Evolutionary conservation across 768 basidiomycete genomes (phyloP), one percentile per base, ranked within the genome.

Genomic region (Tricholoma sp.): DNA sequence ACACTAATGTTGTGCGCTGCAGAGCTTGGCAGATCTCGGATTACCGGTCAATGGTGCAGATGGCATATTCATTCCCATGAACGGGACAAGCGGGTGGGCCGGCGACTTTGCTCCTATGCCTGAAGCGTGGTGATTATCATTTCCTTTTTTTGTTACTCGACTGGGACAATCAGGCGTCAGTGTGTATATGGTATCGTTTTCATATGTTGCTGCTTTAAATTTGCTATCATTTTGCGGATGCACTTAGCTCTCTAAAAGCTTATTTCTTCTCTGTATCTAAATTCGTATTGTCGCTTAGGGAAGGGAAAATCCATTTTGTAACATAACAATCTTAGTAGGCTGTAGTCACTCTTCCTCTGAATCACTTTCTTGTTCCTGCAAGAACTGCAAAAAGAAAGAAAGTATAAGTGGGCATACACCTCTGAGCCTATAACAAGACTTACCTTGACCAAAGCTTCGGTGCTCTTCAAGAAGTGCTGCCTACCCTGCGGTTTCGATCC

Each of bases 401-500:
- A 33, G 37, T 32, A 0, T 15, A 50, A 8, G 32, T 9, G 12
- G 39, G 37, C 36, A 0, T 15, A 1, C 6, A 20, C 33, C 24
- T 39, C 8, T 8, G 31, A 50, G 47, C 33, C 13, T 15, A 50
- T n/a, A 39, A 52, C 17, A 45, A 39, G 51, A 66, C 72, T 50
- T 66, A 85, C 94, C 82, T 97, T 96, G 68, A 98, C 94, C 37
- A 98, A 79, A 15, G 90, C 68, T 67, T 91, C 90, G 0, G 92
- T 88, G 56, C 79, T 84, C 75, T 92, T 95, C 63, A 98, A 75
- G 80, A 99, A 98, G 70, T 94, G 90, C 71, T 97, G 94, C 67
- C 89, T 86, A 50, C 95, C 96, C 71, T 98, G 92, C 0, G 93
- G 84, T 74, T 94, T 97, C 49, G 94, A 89, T 52, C 97, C 96